Evolutionary conservation across 2,329 filamentous ascomycete genomes (phyloP), one percentile per base, ranked within the genome.

Genomic region (Aspergillus fijiensis): DNA sequence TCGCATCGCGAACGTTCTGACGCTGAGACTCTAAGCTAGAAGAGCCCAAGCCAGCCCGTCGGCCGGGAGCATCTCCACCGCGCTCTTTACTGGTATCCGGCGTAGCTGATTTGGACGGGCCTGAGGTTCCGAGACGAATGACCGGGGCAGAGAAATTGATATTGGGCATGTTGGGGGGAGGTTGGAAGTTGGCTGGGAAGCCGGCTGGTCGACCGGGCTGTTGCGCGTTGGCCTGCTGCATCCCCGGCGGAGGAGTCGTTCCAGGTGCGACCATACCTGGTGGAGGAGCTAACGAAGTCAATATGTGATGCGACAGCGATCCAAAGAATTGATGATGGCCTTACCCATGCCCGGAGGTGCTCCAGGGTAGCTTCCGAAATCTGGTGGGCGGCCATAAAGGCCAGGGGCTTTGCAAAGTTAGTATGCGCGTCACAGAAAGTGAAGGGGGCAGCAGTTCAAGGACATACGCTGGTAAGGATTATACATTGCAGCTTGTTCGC

Each of bases 141-240:
- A 98, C 92, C 59, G 94, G 93, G 39, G 95, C 95, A 71, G 91
- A 96, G 81, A 98, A 96, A 81, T 99, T 97, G 82, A 99, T 96
- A 75, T 96, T 96, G 55, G 94, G 92, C 84, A 97, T 91, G 73
- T 95, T 96, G 54, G 90, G 82, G 10, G 94, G 93, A 52, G 92
- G 87, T 80, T 96, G 91, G 78, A 96, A 97, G 76, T 87, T 91
- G 60, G 88, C 81, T 63, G 91, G 92, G 65, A 96, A 87, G 71
- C 87, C 88, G 76, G 85, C 90, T 74, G 90, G 90, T 81, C 90
- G 88, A 80, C 88, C 90, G 80, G 90, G 85, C 81, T 91, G 89
- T 69, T 88, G 84, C 74, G 83, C 82, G 76, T 86, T 90, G 72
- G 87, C 82, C 81, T 89, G 89, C 74, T 89, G 88, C 77, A 94